Base-by-base conservation (phyloP, 78 protist species). In the Anaeramoeba flamelloides region DNA sequence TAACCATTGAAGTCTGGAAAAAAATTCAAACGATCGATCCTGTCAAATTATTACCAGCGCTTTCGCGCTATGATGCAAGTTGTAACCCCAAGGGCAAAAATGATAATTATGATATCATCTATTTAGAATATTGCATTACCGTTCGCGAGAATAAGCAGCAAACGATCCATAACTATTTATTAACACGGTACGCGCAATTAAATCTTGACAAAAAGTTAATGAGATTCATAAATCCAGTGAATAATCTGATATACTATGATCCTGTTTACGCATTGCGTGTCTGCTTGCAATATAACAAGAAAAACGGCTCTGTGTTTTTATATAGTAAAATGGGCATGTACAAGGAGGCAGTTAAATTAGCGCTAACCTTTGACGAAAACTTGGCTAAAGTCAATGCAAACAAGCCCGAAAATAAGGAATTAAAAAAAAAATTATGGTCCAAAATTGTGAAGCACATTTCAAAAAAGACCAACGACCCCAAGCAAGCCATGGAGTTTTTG, bases 1-100 rank as follows among this genome's bases (percentile, higher is more conserved):
- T 86, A 37, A 78, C 88, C 32, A 89, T 91, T 53, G 81, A 87
- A 36, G 86, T 81, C 0, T 89, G 89, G 88, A 89, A n/a, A n/a
- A n/a, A n/a, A n/a, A n/a, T n/a, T n/a, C n/a, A n/a, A n/a, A n/a
- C n/a, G 74, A 30, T 76, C 12, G 78, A 76, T 41, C 78, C 78
- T 31, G 78, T 17, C 78, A 76, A 76, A 41, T 41, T 76, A 41
- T 17, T 76, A 17, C 78, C 78, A 31, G 34, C 78, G 36, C 78
- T 76, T 41, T 76, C 78, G 12, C 17, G 34, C 36, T 76, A 76
- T 17, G 22, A 41, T 17, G 12, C 78, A 39, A 37, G 77, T 17
- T 41, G 77, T 22, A 12, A 17, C 36, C n/a, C n/a, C n/a, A 31
- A 76, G 26, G 77, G 17, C 26, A 39, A 41, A 41, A 12, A 17